phyloP scores from a whole-genome alignment of 805 yeast genomes.

The Hemisphaericaspora nanyangensis region DNA sequence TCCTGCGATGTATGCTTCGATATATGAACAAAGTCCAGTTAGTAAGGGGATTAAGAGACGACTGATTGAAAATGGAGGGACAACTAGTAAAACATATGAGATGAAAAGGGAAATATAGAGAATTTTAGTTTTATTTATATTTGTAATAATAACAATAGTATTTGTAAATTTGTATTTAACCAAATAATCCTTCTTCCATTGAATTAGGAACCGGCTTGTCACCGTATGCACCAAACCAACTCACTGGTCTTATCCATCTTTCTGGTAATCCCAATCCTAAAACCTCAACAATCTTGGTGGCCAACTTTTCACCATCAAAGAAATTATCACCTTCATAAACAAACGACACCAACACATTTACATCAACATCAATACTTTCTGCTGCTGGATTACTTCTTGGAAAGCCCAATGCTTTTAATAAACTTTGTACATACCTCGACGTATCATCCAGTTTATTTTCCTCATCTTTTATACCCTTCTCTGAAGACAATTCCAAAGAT shows the following conservation, averaged over 20 bases:
- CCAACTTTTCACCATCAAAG: slow-evolving; percentile 58
- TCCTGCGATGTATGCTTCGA: too few relatives aligned
- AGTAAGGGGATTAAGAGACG: too few relatives aligned
- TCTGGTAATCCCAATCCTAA: slow-evolving; percentile 9
- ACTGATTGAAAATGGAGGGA: too few relatives aligned
- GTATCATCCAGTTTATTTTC: slow-evolving; percentile 3
- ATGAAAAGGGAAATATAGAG: too few relatives aligned
- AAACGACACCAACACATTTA: slow-evolving; percentile 8
- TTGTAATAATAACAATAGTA: too few relatives aligned
- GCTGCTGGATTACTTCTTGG: slow-evolving; percentile 1
- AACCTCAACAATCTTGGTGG: slow-evolving; percentile 30
- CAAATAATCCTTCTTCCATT: slow-evolving; percentile 73
- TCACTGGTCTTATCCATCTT: slow-evolving; percentile 55
- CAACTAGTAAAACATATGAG: too few relatives aligned
- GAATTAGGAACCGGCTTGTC: slow-evolving; percentile 61
- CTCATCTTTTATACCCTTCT: slow-evolving; percentile 3
- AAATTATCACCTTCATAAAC: slow-evolving; percentile 92
- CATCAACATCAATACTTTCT: not conserved
- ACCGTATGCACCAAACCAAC: slow-evolving; percentile 89
- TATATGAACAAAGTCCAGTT: too few relatives aligned
- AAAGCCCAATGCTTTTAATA: slow-evolving; percentile 5
- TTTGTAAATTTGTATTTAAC: too few relatives aligned
- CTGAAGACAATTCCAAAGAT: slow-evolving; percentile 19
- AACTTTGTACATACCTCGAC: slow-evolving; percentile 10
- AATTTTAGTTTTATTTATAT: too few relatives aligned